phyloP scores from a whole-genome alignment of 2,329 filamentous ascomycete species.

The Madurella mycetomatis region DNA sequence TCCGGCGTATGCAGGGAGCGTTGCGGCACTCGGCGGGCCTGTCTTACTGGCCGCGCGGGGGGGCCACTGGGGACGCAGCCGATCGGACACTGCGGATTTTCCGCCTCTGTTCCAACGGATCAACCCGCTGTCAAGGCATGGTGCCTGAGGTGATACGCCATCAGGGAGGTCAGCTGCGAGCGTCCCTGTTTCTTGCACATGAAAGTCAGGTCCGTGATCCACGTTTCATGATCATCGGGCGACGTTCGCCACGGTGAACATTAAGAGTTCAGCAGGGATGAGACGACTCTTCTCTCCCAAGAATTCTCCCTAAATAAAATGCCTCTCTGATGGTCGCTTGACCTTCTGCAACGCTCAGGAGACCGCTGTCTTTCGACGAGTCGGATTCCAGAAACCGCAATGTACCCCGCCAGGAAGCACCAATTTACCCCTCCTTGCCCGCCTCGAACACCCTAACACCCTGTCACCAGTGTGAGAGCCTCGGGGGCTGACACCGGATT shows the following conservation, averaged over 20 bases:
- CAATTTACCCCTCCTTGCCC: background rate
- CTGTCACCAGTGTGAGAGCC: background rate
- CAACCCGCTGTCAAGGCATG: constrained; percentile 12
- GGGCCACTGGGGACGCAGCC: constrained; percentile 4
- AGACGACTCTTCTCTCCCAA: background rate
- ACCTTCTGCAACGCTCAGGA: constrained; percentile 10
- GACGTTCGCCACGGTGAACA: background rate
- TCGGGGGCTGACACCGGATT: background rate
- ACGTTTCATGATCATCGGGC: constrained; percentile 2
- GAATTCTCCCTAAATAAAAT: background rate
- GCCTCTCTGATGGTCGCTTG: constrained; percentile 1
- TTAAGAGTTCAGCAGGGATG: background rate
- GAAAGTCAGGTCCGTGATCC: background rate
- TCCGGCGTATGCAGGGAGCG: constrained; percentile 9
- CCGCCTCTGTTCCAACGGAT: constrained; percentile 8
- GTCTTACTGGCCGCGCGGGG: constrained; percentile 9
- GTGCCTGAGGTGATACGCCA: background rate
- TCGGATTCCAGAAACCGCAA: background rate
- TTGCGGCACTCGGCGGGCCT: constrained; percentile 2
- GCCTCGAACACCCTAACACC: background rate
- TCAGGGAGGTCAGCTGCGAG: background rate
- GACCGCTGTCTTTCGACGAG: constrained; percentile 3
- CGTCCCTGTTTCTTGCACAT: background rate
- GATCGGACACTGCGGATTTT: constrained; percentile 8
- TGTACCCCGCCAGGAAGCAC: background rate